Evolutionary conservation across 2,329 filamentous ascomycete species (phyloP).

Genomic region (Pseudogymnoascus verrucosus): DNA sequence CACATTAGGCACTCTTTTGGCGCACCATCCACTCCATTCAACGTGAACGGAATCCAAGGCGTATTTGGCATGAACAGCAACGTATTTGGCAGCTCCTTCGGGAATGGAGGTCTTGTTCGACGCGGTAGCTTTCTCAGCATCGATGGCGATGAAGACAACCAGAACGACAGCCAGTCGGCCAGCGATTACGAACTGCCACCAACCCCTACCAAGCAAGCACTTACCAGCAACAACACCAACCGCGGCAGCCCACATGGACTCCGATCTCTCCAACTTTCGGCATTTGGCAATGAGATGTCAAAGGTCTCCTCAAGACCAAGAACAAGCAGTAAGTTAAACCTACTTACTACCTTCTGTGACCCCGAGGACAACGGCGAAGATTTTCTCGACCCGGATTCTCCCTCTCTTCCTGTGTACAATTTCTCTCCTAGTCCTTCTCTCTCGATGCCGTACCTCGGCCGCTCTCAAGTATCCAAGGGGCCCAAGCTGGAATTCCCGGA

Average conservation of each 20-base stretch:
- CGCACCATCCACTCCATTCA: constrained; percentile 75
- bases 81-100: constrained; percentile 52
- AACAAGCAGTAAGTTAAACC: constrained; percentile 30
- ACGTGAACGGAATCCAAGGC: constrained; percentile 43
- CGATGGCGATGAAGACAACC: constrained; percentile 63
- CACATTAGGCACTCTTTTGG: constrained; percentile 66
- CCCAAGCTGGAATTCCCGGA: constrained; percentile 23
- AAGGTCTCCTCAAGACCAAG: constrained; percentile 21
- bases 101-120: constrained; percentile 35
- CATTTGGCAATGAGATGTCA: constrained; percentile 20
- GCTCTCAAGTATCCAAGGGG: constrained; percentile 29
- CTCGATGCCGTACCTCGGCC: constrained; percentile 34
- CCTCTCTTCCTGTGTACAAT: constrained; percentile 28
- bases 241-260: constrained; percentile 26
- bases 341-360: constrained; percentile 23
- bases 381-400: constrained; percentile 26
- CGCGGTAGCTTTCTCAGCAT: constrained; percentile 68
- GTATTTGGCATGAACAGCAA: constrained; percentile 47
- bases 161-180: constrained; percentile 49
- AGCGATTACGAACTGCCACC: constrained; percentile 73
- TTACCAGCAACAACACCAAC: constrained; percentile 17
- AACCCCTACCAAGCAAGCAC: constrained; percentile 75
- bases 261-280: constrained; percentile 22
- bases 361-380: constrained; percentile 23
- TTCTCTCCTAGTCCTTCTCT: constrained; percentile 28